Conservation (phyloP, 768 basidiomycete species). For the Pleurotus platypus region DNA sequence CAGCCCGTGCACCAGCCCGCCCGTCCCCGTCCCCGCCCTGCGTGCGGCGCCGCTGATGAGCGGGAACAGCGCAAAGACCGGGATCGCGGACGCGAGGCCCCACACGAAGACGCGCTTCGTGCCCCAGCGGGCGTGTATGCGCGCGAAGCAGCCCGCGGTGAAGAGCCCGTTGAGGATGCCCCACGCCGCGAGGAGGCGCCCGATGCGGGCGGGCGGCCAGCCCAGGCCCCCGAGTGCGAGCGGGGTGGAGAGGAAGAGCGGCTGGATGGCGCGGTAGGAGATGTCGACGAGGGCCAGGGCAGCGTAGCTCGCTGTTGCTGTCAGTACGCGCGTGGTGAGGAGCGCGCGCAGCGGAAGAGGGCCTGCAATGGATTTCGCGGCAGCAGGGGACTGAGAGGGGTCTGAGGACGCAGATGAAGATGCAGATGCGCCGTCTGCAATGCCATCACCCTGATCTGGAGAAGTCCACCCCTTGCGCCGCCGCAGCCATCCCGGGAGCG, state of each 20-base stretch:
- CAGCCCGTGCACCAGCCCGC: slow-evolving; percentile 22
- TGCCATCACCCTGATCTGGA: neutral
- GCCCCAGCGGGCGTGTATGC: slow-evolving; percentile 49
- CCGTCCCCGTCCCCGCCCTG: slow-evolving; percentile 14
- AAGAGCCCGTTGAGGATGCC: slow-evolving; percentile 51
- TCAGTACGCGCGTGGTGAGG: slow-evolving; percentile 52
- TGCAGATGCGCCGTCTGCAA: neutral
- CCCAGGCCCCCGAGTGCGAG: slow-evolving; percentile 55
- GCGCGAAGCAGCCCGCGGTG: slow-evolving; percentile 51
- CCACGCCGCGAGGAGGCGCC: slow-evolving; percentile 46
- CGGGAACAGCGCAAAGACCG: slow-evolving; percentile 45
- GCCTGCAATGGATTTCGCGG: neutral
- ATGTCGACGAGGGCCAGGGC: slow-evolving; percentile 52
- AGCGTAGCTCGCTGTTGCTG: slow-evolving; percentile 70
- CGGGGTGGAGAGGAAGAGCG: slow-evolving; percentile 58
- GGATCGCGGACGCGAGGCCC: slow-evolving; percentile 38
- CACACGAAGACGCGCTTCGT: slow-evolving; percentile 45
- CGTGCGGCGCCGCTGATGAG: slow-evolving; percentile 44
- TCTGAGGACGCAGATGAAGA: neutral
- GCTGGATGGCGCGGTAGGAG: slow-evolving; percentile 30
- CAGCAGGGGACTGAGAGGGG: slow-evolving; percentile 17
- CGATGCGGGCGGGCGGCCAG: slow-evolving; percentile 48
- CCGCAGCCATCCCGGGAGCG: neutral
- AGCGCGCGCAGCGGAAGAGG: slow-evolving; percentile 27
- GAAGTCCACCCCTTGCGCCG: slow-evolving; percentile 8